Evolutionary conservation across 805 yeast species (phyloP).

Genomic region (Lachancea kluyveri): DNA sequence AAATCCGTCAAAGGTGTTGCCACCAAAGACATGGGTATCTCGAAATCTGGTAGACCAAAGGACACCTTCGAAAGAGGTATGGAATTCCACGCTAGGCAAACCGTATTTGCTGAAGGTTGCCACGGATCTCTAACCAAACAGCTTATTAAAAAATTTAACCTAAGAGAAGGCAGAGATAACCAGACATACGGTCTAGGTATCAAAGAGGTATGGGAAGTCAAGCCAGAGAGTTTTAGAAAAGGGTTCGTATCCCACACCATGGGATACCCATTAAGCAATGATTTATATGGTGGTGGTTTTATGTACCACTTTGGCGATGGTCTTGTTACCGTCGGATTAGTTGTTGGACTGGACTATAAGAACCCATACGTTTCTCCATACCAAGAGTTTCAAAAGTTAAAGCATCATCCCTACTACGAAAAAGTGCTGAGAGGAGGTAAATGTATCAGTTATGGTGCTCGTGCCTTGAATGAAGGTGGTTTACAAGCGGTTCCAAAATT

Average conservation of each 20-base stretch:
- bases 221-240: slow-evolving; percentile 67
- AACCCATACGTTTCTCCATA: slow-evolving; percentile 96
- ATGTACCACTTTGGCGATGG: slow-evolving; percentile 96
- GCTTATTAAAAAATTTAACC: slow-evolving; percentile 58
- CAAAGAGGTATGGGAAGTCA: slow-evolving; percentile 96
- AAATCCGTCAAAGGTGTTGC: slow-evolving; percentile 75
- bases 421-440: slow-evolving; percentile 78
- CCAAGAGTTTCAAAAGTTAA: slow-evolving; percentile 92
- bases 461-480: slow-evolving; percentile 98
- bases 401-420: slow-evolving; percentile 80
- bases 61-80: slow-evolving; percentile 89
- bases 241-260: slow-evolving; percentile 83
- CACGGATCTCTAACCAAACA: slow-evolving; percentile 89
- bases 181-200: slow-evolving; percentile 96
- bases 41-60: slow-evolving; percentile 68
- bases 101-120: slow-evolving; percentile 96
- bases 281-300: slow-evolving; percentile 93
- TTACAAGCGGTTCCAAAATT: slow-evolving; percentile 86
- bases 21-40: slow-evolving; percentile 86
- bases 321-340: slow-evolving; percentile 87
- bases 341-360: slow-evolving; percentile 86
- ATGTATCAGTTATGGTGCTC: slow-evolving; percentile 90
- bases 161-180: slow-evolving; percentile 57
- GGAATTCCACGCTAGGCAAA: slow-evolving; percentile 89
- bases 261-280: slow-evolving; percentile 76